A percentile compares a stretch with the other conserved stretches of the same genome.
phyloP scores from a whole-genome alignment of 129 eudicot species.

The Pulicaria dysenterica region DNA sequence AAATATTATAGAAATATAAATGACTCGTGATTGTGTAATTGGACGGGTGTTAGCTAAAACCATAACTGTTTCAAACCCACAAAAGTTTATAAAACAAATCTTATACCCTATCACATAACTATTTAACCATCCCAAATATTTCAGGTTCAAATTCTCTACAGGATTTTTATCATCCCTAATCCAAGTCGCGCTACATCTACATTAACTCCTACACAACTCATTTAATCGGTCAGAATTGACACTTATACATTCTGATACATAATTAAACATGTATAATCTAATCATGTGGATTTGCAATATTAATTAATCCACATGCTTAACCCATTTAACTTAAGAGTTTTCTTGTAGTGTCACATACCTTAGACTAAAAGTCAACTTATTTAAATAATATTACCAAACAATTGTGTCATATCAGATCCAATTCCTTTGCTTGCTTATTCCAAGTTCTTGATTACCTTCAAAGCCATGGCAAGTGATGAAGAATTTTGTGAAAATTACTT shows the following conservation, averaged over 20 bases:
- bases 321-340: not conserved
- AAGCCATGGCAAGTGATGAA: slow-evolving; percentile 47
- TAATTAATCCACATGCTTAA: slow-evolving; percentile 8
- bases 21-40: no score
- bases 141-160: no score
- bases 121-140: no score
- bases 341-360: not conserved
- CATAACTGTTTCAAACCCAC: no score
- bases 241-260: no score
- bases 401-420: not conserved
- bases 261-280: not conserved
- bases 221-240: not conserved
- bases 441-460: slow-evolving; percentile 32
- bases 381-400: not conserved
- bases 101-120: no score
- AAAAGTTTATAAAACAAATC: no score
- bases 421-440: slow-evolving; percentile 8
- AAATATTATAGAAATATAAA: no score
- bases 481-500: slow-evolving; percentile 50
- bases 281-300: not conserved
- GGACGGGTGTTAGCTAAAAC: no score
- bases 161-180: no score
- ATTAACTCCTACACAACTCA: not conserved
- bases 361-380: slow-evolving; percentile 12
- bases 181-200: no score